Percentiles rank a stretch among this genome's conserved stretches.
Evolutionary conservation across 768 basidiomycete species (phyloP).

Genomic region (Termitomyces sp.): DNA sequence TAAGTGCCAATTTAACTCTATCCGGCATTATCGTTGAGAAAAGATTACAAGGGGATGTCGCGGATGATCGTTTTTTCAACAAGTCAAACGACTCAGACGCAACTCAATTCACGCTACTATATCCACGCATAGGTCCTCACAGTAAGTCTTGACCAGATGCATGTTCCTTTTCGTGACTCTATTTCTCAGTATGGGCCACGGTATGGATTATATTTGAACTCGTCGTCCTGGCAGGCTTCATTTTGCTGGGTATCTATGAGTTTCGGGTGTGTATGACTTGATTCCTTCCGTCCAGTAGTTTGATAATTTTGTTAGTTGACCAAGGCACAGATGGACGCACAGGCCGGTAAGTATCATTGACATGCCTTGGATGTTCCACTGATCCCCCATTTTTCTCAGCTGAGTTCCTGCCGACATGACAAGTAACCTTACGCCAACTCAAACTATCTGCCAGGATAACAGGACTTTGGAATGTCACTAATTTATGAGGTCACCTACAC

Average conservation of each 20-base stretch:
- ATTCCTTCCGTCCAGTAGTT: not conserved
- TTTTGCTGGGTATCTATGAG: conserved; percentile 74
- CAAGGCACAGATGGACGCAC: conserved; percentile 56
- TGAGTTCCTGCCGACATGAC: conserved; percentile 59
- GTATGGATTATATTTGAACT: conserved; percentile 83
- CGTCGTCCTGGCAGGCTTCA: conserved; percentile 70
- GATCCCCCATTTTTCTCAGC: conserved; percentile 33
- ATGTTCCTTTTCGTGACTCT: conserved; percentile 21
- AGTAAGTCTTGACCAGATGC: conserved; percentile 36
- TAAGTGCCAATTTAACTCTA: conserved; percentile 30
- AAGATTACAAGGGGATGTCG: conserved; percentile 71
- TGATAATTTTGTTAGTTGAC: conserved; percentile 36
- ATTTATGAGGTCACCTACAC: not conserved
- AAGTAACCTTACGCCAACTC: not conserved
- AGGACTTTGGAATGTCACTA: no score
- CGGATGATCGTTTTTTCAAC: conserved; percentile 93
- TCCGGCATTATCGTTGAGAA: not conserved
- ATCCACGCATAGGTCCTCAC: conserved; percentile 67
- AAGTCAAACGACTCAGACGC: conserved; percentile 93
- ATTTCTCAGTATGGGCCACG: conserved; percentile 64
- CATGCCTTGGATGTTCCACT: not conserved
- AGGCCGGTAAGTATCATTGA: conserved; percentile 57
- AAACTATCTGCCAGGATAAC: no score
- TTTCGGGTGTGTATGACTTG: conserved; percentile 59
- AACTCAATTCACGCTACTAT: conserved; percentile 81